A percentile compares a stretch with the other conserved stretches of the same genome.
Evolutionary conservation across 768 basidiomycete genomes (phyloP).

Genomic region (Collybiopsis confluens): DNA sequence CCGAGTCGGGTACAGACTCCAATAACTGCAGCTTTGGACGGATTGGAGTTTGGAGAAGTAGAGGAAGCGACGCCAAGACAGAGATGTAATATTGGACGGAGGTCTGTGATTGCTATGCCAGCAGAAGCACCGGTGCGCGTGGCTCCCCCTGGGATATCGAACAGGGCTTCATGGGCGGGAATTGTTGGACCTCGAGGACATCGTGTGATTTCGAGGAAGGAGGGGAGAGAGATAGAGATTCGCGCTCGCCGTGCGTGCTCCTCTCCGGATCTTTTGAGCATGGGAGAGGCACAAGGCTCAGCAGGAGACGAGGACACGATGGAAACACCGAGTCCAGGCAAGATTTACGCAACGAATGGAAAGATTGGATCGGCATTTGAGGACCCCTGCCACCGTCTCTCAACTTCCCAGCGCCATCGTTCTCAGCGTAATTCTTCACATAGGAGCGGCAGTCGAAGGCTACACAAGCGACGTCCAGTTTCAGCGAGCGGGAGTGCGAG

Average conservation of each 20-base stretch:
- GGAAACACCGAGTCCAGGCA: not conserved
- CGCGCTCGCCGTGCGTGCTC: not conserved
- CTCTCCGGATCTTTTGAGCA: not conserved
- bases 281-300: not conserved
- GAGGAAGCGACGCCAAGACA: too few species aligned
- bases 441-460: not conserved
- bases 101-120: too few species aligned
- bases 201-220: not conserved
- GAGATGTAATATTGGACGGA: too few species aligned
- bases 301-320: not conserved
- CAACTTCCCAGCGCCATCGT: not conserved
- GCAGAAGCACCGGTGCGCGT: not conserved
- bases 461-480: not conserved
- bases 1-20: too few species aligned
- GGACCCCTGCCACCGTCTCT: not conserved
- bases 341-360: not conserved
- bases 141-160: not conserved
- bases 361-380: not conserved
- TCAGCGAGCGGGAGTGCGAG: too few species aligned
- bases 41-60: too few species aligned
- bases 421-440: not conserved
- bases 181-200: not conserved
- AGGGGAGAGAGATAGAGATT: not conserved
- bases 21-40: too few species aligned
- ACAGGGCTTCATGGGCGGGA: not conserved